phyloP scores from a whole-genome alignment of 495 filamentous ascomycete species.

The Daldinia decipiens region DNA sequence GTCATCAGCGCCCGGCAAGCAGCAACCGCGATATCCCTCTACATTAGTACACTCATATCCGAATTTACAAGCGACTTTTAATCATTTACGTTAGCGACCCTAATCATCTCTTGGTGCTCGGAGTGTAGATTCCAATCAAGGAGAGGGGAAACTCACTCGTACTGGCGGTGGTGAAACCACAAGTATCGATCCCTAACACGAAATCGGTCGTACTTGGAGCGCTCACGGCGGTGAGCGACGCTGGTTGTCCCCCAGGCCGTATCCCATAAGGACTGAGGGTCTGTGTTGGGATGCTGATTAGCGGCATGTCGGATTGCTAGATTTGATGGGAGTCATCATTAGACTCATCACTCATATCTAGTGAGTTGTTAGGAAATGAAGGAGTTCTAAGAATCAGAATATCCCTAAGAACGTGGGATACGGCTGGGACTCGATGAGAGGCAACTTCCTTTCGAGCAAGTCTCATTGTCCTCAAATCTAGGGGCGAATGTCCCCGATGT shows the following conservation, averaged over 20 bases:
- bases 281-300: conserved; percentile 34
- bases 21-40: conserved; percentile 44
- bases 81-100: conserved; percentile 6
- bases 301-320: conserved; percentile 38
- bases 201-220: conserved; percentile 28
- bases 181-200: conserved; percentile 40
- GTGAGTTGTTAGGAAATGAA: conserved; percentile 4
- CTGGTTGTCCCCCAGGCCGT: conserved; percentile 14
- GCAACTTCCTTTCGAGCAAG: conserved; percentile 14
- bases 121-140: background rate
- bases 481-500: conserved; percentile 21
- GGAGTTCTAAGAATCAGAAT: conserved; percentile 1
- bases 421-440: conserved; percentile 10
- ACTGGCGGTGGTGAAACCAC: conserved; percentile 39
- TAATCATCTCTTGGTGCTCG: background rate
- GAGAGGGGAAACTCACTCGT: conserved; percentile 34
- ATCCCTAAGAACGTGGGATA: conserved; percentile 1
- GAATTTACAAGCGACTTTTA: conserved; percentile 39
- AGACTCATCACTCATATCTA: conserved; percentile 39
- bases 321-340: conserved; percentile 18
- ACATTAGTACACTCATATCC: conserved; percentile 44
- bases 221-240: conserved; percentile 27
- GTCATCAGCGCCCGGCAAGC: conserved; percentile 27
- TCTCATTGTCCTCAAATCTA: conserved; percentile 39
- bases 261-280: conserved; percentile 16